Evolutionary conservation across 495 filamentous ascomycete species (phyloP), one percentile per base, ranked within the genome.

Genomic region (Podospora pseudocomata): DNA sequence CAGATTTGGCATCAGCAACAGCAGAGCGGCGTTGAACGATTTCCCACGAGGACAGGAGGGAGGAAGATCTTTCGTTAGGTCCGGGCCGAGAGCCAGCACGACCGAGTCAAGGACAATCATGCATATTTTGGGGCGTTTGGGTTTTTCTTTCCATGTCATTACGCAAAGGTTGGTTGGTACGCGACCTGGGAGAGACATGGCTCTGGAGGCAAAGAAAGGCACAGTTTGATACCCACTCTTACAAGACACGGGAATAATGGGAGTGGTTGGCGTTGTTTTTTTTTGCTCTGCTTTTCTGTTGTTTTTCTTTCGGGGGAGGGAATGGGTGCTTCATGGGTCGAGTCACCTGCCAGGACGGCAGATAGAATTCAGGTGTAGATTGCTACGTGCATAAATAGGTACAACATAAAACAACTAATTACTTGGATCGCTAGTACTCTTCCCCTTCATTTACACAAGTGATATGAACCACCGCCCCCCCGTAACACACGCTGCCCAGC

Each of bases 1-100:
- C 87, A 88, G 78, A 76, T 91, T 68, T 90, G 91, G 75, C 87
- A 90, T 67, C 74, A 79, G 30, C 84, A 87, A 65, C 79, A 80
- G 34, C 78, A 88, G 44, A 88, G 84, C 56, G 88, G 89, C 3
- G 80, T 85, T 26, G 90, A 91, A 61, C 77, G 84, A 59, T 87
- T 85, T 68, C 85, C 87, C 0, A 81, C 85, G 30, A 86, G 86
- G 55, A 86, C 87, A 69, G 86, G 86, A 60, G 89, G 90, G 2
- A 84, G 86, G 59, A 80, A 88, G 64, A 77, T 92, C 13, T 91
- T 93, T 67, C 86, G 86, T 68, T 92, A 58, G 23, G 55, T 49
- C 15, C 7, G 3, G 15, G 39, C 6, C 39, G 15, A 58, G 23
- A 18, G 2, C 0, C 7, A 13, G 2, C 9, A 16, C 39, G 15